Base-by-base conservation (phyloP, 371 early-diverging fungal species). In the Actinomortierella wolfii region DNA sequence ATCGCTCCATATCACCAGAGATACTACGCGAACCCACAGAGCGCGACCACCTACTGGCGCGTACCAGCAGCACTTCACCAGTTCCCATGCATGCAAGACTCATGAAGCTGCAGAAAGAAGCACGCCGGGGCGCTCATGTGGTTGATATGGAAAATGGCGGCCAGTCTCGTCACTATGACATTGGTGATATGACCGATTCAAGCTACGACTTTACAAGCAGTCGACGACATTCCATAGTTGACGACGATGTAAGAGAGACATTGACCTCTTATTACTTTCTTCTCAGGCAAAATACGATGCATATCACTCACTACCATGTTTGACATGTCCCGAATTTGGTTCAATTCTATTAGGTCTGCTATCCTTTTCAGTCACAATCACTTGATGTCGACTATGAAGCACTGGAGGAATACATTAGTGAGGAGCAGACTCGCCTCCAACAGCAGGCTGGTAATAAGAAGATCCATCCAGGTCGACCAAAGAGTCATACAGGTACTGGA, bases 241-340 rank as follows among this genome's bases (percentile, higher is more conserved):
- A 77, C 29, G 77, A 77, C 39, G 77, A 77, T 60, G 77, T 77
- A 54, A 46, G 65, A 24, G 20, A n/a, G n/a, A n/a, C n/a, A n/a
- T 48, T 9, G 1, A 51, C 25, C 20, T 48, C 21, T 41, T 41
- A 21, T 55, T 21, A 18, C 29, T 14, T 18, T 11, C 9, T 0
- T 47, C 23, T 48, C n/a, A n/a, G n/a, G n/a, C n/a, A n/a, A n/a
- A n/a, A n/a, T n/a, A 41, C 41, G 11, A 11, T 15, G 41, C 41
- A 41, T 41, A 11, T 15, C 44, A 44, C 20, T 6, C 44, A 6
- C 44, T 44, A 15, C n/a, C n/a, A n/a, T n/a, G n/a, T n/a, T n/a
- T n/a, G n/a, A n/a, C n/a, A n/a, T n/a, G n/a, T n/a, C n/a, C n/a
- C n/a, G 44, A 13, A 44, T 13, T 15, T 15, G 44, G 15, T 15